phyloP scores from a whole-genome alignment of 2,329 filamentous ascomycete species.

The Aureobasidium leucospermi region DNA sequence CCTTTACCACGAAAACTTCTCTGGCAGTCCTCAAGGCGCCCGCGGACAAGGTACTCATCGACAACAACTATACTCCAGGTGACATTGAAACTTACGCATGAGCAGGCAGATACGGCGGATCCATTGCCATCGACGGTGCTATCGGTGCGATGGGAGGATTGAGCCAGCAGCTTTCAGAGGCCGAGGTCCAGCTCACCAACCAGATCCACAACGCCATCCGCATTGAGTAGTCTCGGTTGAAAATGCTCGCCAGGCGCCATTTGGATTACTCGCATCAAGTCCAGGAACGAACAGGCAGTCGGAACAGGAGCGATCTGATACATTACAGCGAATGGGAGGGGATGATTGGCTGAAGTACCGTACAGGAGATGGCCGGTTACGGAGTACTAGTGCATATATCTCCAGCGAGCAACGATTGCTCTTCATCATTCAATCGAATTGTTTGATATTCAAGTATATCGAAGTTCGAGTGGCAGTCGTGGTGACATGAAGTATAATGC shows the following conservation, averaged over 20 bases:
- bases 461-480: not conserved
- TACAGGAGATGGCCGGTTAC: too few relatives aligned
- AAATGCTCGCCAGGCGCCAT: too few relatives aligned
- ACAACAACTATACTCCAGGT: too few relatives aligned
- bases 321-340: too few relatives aligned
- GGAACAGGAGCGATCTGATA: too few relatives aligned
- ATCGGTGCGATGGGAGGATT: conserved; percentile 4
- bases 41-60: not conserved
- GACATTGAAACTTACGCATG: not conserved
- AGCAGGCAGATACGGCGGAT: not conserved
- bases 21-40: not conserved
- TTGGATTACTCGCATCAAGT: too few relatives aligned
- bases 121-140: conserved; percentile 10
- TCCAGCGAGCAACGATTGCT: too few relatives aligned
- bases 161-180: not conserved
- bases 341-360: too few relatives aligned
- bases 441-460: not conserved
- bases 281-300: too few relatives aligned
- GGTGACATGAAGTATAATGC: not conserved
- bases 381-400: too few relatives aligned
- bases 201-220: not conserved
- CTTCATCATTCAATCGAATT: too few relatives aligned
- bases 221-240: not conserved
- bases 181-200: not conserved
- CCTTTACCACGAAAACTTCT: not conserved